Percentiles rank a stretch among this genome's conserved stretches.
phyloP scores from a whole-genome alignment of 345 rosid genomes.

The Turnera subulata region DNA sequence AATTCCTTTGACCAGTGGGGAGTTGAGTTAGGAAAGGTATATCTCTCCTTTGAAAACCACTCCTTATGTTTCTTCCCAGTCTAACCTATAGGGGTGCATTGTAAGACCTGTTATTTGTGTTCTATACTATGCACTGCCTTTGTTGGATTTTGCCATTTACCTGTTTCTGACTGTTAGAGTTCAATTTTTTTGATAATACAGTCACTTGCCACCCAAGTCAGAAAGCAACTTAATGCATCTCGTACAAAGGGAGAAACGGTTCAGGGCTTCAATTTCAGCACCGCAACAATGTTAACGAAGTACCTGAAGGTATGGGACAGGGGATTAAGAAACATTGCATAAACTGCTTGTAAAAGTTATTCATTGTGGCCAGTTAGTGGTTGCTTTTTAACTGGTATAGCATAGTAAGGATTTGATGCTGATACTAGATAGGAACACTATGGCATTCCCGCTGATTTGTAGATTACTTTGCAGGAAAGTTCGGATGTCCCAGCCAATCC shows the following conservation, averaged over 20 bases:
- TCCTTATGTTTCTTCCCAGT: not conserved
- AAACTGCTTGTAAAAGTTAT: not conserved
- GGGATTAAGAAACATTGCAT: not conserved
- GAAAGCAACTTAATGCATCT: conserved; percentile 79
- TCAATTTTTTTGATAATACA: conserved; percentile 22
- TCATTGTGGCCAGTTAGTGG: not conserved
- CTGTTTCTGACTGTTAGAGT: not conserved
- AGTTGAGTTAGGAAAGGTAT: conserved; percentile 95
- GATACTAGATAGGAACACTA: not conserved
- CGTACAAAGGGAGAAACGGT: conserved; percentile 58
- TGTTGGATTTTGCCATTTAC: not conserved
- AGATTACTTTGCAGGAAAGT: conserved; percentile 41
- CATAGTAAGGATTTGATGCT: too few species aligned
- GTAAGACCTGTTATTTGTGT: too few species aligned
- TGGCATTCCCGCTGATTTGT: conserved; percentile 4
- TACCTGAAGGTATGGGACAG: conserved; percentile 86
- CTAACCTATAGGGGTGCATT: not conserved
- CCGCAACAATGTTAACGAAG: conserved; percentile 58
- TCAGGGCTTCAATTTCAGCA: conserved; percentile 88
- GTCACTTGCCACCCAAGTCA: conserved; percentile 85
- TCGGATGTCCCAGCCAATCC: conserved; percentile 51
- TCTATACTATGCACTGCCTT: not conserved
- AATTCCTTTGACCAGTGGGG: conserved; percentile 99
- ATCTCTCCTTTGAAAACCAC: not conserved
- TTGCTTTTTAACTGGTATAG: too few species aligned